Percentiles rank a stretch among this genome's conserved stretches.
Conservation (phyloP, 768 basidiomycete genomes). For the Hypsizygus marmoreus region DNA sequence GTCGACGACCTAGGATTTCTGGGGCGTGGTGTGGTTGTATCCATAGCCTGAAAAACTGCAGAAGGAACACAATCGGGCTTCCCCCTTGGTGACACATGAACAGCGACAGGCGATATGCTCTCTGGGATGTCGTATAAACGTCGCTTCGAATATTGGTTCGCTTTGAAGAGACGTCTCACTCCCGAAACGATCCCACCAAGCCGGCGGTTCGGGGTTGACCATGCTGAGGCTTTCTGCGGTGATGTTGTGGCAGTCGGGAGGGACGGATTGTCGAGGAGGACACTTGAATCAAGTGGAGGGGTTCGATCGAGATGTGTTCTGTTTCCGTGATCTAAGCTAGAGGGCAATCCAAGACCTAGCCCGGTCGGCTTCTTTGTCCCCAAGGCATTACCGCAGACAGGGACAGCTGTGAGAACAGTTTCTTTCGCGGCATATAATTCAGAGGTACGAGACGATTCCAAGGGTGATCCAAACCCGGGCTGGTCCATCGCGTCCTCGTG, state of each 20-base stretch:
- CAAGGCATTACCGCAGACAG: not conserved
- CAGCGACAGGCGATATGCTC: conserved; percentile 14
- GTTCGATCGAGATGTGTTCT: not conserved
- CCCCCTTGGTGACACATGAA: no score
- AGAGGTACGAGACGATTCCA: not conserved
- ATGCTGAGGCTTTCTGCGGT: not conserved
- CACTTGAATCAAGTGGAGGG: not conserved
- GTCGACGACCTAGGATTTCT: no score
- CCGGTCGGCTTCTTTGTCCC: conserved; percentile 9
- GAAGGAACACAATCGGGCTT: no score
- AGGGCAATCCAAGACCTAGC: conserved; percentile 15
- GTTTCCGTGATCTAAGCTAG: not conserved
- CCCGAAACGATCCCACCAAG: conserved; percentile 1
- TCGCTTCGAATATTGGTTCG: conserved; percentile 3
- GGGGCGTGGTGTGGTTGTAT: no score
- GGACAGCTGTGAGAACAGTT: not conserved
- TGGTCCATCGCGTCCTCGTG: no score
- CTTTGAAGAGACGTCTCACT: conserved; percentile 8
- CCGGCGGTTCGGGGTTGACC: not conserved
- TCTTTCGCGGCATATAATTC: not conserved
- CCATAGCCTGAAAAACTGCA: no score
- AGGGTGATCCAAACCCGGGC: no score
- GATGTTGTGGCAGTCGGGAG: not conserved
- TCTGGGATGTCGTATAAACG: conserved; percentile 17
- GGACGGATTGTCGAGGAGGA: not conserved